These are phyloP conservation scores for Zizania palustris DNA, from an alignment of 202 grass and related monocot genomes.

Conservation along the genomic window DNA sequence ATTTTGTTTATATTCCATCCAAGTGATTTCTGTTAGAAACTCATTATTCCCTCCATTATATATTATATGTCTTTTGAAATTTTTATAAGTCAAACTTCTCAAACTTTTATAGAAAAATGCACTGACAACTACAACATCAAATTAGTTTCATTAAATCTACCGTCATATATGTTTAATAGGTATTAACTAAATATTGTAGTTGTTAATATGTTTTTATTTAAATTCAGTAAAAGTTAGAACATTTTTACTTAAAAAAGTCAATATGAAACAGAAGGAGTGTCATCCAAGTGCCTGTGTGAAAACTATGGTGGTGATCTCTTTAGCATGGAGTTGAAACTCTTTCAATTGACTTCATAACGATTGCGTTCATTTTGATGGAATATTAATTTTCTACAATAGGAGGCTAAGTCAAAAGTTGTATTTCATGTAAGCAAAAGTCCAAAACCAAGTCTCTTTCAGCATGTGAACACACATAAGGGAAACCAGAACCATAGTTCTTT, in stretches of 20 bases:
- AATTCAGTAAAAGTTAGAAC: too few species aligned
- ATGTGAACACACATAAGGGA: slow-evolving; percentile 26
- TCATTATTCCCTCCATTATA: background rate
- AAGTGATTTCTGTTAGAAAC: background rate
- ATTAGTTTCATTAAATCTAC: too few species aligned
- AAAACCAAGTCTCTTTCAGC: background rate
- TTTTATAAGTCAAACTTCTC: too few species aligned
- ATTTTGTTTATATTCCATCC: background rate
- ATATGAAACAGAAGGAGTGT: too few species aligned
- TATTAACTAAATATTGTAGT: too few species aligned
- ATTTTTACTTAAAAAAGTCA: too few species aligned
- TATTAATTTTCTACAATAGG: background rate
- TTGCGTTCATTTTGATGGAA: background rate
- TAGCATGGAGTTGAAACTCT: slow-evolving; percentile 2
- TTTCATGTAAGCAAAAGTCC: background rate
- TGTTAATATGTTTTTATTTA: too few species aligned
- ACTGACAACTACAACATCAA: too few species aligned
- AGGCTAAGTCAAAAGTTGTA: slow-evolving; percentile 17
- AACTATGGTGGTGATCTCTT: background rate
- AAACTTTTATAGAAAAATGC: too few species aligned
- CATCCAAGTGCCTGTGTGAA: background rate
- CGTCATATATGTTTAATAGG: too few species aligned
- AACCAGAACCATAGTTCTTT: background rate
- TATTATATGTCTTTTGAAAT: too few species aligned
- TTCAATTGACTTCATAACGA: background rate